phyloP scores from a whole-genome alignment of 345 rosid species.

The thale cress (Arabidopsis thaliana) region TAIR10.1 NC_003071.7:9598001-9598500 shows the following conservation, averaged over 20 bases:
- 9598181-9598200: slow-evolving; percentile 43
- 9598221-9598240: slow-evolving; percentile 35
- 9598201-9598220: slow-evolving; percentile 34
- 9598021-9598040: slow-evolving; percentile 49
- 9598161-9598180: slow-evolving; percentile 31
- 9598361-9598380: background rate
- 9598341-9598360: slow-evolving; percentile 48
- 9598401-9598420: slow-evolving; percentile 45
- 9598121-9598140: background rate
- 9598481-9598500: slow-evolving; percentile 47
- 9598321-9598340: slow-evolving; percentile 30
- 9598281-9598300: slow-evolving; percentile 37
- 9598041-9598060: slow-evolving; percentile 39
- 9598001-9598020: slow-evolving; percentile 47
- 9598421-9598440: slow-evolving; percentile 12
- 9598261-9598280: slow-evolving; percentile 44
- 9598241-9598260: slow-evolving; percentile 48
- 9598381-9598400: slow-evolving; percentile 20
- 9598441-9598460: slow-evolving; percentile 36
- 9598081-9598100: slow-evolving; percentile 52
- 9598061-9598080: slow-evolving; percentile 54
- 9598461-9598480: slow-evolving; percentile 37
- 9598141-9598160: background rate
- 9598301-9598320: slow-evolving; percentile 40
- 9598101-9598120: background rate